Percentiles rank a stretch among this genome's conserved stretches.
Evolutionary conservation across 768 basidiomycete species (phyloP).

Genomic region (Amanita muscaria): DNA sequence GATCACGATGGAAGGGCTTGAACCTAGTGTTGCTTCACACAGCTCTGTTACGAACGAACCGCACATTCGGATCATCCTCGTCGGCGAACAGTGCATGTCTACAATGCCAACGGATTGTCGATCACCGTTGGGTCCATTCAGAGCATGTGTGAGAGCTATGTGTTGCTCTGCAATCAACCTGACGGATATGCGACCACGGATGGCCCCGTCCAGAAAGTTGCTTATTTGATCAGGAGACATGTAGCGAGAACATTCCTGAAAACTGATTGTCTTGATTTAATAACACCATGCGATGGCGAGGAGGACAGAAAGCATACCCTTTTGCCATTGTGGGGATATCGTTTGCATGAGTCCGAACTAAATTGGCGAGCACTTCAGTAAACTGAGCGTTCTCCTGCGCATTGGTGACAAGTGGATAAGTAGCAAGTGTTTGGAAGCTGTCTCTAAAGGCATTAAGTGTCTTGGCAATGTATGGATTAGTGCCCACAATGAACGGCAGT

Average conservation of each 20-base stretch:
- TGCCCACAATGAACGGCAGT: conserved; percentile 83
- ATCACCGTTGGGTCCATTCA: conserved; percentile 32
- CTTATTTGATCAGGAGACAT: conserved; percentile 75
- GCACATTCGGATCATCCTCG: conserved; percentile 68
- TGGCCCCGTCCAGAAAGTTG: conserved; percentile 74
- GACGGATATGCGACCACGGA: conserved; percentile 80
- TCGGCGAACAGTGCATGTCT: conserved; percentile 62
- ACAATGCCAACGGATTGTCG: conserved; percentile 61
- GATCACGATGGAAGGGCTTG: conserved; percentile 55
- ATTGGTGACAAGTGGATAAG: conserved; percentile 53
- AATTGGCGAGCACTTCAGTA: conserved; percentile 52
- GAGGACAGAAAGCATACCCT: conserved; percentile 40
- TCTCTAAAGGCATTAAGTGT: conserved; percentile 59
- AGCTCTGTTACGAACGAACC: conserved; percentile 77
- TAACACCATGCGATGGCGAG: conserved; percentile 1
- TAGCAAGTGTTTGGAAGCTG: conserved; percentile 63
- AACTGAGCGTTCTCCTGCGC: conserved; percentile 66
- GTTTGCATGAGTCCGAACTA: conserved; percentile 74
- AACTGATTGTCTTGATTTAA: conserved; percentile 32
- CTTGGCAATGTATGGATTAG: conserved; percentile 77
- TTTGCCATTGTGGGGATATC: conserved; percentile 90
- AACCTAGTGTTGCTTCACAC: conserved; percentile 78
- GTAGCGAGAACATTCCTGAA: conserved; percentile 80
- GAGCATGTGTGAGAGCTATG: conserved; percentile 68
- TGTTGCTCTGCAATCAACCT: conserved; percentile 89